phyloP scores from a whole-genome alignment of 305 asterid species.

The Solanum aculeatissimum region DNA sequence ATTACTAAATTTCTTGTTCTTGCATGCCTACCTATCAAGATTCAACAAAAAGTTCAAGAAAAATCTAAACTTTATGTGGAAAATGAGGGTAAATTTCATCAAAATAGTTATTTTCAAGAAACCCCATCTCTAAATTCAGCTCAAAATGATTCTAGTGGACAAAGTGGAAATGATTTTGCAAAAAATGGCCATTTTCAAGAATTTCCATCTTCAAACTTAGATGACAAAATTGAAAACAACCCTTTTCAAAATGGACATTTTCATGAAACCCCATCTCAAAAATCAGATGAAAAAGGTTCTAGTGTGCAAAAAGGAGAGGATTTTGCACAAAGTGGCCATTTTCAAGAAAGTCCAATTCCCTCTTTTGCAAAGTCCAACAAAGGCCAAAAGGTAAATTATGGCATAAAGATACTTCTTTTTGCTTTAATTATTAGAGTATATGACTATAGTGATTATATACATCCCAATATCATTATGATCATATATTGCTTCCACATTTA shows the following conservation, averaged over 20 bases:
- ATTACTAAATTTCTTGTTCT: conserved; percentile 43
- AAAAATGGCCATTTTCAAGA: not conserved
- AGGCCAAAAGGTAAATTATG: conserved; percentile 11
- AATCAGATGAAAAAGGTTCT: not conserved
- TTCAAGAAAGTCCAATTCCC: not conserved
- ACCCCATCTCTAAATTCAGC: not conserved
- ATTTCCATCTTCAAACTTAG: not conserved
- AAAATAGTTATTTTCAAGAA: not conserved
- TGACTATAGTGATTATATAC: conserved; percentile 19
- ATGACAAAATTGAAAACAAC: not conserved
- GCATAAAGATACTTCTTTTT: conserved; percentile 31
- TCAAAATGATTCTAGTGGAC: not conserved
- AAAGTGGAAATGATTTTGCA: not conserved
- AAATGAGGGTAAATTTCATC: not conserved
- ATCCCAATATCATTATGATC: conserved; percentile 13
- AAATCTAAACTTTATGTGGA: not conserved
- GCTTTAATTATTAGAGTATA: conserved; percentile 24
- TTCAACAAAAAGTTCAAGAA: not conserved
- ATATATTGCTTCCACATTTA: conserved; percentile 39
- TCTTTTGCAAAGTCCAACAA: not conserved
- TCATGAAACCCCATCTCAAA: not conserved
- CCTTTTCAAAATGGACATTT: not conserved
- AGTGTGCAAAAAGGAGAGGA: not conserved
- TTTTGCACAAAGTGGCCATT: not conserved
- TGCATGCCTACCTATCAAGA: conserved; percentile 57